These are phyloP conservation scores for Albatrellus sp. DNA, from an alignment of 1,284 basidiomycete genomes.

Conservation along the genomic window DNA sequence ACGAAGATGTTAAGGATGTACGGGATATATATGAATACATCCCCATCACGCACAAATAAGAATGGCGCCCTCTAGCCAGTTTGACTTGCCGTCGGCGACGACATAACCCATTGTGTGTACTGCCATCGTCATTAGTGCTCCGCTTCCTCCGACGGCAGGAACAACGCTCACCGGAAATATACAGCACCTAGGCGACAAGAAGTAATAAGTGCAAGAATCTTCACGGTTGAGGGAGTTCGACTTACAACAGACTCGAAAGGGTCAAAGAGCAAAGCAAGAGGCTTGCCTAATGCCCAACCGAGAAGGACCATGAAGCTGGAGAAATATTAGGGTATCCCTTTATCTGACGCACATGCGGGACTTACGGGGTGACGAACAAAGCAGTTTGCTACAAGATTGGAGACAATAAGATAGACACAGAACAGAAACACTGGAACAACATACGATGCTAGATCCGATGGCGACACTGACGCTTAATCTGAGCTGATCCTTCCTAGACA, in stretches of 20 bases:
- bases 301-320: conserved; percentile 43
- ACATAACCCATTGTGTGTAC: conserved; percentile 78
- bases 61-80: conserved; percentile 66
- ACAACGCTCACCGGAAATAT: conserved; percentile 20
- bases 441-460: conserved; percentile 80
- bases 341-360: conserved; percentile 16
- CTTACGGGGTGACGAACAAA: conserved; percentile 74
- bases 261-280: conserved; percentile 66
- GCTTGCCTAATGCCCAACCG: conserved; percentile 60
- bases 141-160: not conserved
- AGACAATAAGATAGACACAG: conserved; percentile 4
- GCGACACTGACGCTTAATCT: conserved; percentile 72
- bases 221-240: conserved; percentile 3
- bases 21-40: not conserved
- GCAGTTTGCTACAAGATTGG: conserved; percentile 61
- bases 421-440: conserved; percentile 14
- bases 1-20: not conserved
- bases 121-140: conserved; percentile 11
- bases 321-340: conserved; percentile 3
- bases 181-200: conserved; percentile 16
- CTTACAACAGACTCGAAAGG: conserved; percentile 62
- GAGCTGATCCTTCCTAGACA: conserved; percentile 70
- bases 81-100: conserved; percentile 75
- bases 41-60: conserved; percentile 18
- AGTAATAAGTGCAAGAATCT: not conserved